phyloP scores from a whole-genome alignment of 768 basidiomycete genomes.

The Lactarius pseudohatsudake region DNA sequence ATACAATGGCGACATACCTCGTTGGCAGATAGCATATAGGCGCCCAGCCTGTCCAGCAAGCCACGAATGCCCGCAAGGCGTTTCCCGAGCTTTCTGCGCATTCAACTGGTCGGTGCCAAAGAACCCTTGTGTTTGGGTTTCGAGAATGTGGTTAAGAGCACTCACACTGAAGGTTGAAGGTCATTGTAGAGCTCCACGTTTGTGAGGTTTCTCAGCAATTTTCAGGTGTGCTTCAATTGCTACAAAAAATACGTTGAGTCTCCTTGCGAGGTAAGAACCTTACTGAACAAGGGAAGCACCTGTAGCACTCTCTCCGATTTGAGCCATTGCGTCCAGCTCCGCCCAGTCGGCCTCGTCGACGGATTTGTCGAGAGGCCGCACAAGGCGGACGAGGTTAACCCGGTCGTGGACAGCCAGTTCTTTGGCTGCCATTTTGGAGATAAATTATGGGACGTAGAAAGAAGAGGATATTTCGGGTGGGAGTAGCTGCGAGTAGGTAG shows the following conservation, averaged over 20 bases:
- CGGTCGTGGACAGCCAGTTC: no score
- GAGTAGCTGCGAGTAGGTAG: no score
- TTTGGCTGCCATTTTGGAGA: no score
- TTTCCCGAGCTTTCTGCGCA: no score
- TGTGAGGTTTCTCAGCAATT: conserved; percentile 11
- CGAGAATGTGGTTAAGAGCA: neutral
- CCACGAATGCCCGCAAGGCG: conserved; percentile 39
- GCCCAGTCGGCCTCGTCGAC: no score
- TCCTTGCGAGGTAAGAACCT: neutral
- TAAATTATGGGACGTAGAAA: no score
- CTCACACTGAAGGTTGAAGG: conserved; percentile 11
- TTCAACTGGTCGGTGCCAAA: neutral
- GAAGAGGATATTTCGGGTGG: no score
- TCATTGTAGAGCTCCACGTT: conserved; percentile 14
- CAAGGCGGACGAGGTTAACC: no score
- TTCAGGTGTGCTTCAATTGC: conserved; percentile 27
- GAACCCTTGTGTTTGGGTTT: neutral
- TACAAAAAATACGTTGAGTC: neutral
- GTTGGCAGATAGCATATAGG: conserved; percentile 50
- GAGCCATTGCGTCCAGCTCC: no score
- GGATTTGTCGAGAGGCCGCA: no score
- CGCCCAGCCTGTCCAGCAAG: conserved; percentile 55
- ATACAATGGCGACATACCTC: conserved; percentile 43
- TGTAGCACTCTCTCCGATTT: neutral
- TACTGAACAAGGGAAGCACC: neutral